A percentile compares a stretch with the other conserved stretches of the same genome.
Conservation (phyloP, 2,329 filamentous ascomycete genomes). For the Teratosphaeria gauchensis region DNA sequence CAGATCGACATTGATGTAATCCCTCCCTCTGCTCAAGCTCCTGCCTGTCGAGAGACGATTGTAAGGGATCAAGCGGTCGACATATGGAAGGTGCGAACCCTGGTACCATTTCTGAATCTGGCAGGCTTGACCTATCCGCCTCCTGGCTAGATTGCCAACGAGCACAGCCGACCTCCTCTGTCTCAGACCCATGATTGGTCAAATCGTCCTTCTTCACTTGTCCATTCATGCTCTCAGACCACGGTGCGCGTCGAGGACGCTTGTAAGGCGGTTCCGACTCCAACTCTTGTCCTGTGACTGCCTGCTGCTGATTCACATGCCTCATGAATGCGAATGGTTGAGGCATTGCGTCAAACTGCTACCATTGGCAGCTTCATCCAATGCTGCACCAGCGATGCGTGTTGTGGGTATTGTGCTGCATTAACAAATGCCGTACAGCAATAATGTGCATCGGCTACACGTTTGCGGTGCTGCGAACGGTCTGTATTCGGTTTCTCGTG, state of each 20-base stretch:
- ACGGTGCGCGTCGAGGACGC: constrained; percentile 10
- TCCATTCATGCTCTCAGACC: constrained; percentile 13
- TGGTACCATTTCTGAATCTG: constrained; percentile 11
- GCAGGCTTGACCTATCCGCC: constrained; percentile 12
- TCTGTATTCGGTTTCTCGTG: neutral
- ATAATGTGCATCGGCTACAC: neutral
- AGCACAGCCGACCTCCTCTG: constrained; percentile 19
- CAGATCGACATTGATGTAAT: constrained; percentile 56
- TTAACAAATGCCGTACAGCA: neutral
- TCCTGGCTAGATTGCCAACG: constrained; percentile 16
- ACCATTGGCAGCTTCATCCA: neutral
- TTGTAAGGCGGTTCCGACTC: constrained; percentile 13
- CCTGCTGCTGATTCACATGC: constrained; percentile 11
- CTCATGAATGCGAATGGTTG: constrained; percentile 22
- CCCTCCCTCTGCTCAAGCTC: constrained; percentile 69
- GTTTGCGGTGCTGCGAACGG: neutral
- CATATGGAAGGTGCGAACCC: constrained; percentile 60
- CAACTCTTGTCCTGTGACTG: constrained; percentile 12
- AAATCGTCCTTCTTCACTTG: constrained; percentile 14
- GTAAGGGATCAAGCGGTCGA: constrained; percentile 32
- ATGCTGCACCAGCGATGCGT: neutral
- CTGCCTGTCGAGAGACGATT: constrained; percentile 72
- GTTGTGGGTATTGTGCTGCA: neutral
- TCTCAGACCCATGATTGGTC: constrained; percentile 8
- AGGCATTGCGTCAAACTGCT: constrained; percentile 15